Evolutionary conservation across 2,329 filamentous ascomycete genomes (phyloP), one percentile per base, ranked within the genome.

Genomic region (Aspergillus uvarum): DNA sequence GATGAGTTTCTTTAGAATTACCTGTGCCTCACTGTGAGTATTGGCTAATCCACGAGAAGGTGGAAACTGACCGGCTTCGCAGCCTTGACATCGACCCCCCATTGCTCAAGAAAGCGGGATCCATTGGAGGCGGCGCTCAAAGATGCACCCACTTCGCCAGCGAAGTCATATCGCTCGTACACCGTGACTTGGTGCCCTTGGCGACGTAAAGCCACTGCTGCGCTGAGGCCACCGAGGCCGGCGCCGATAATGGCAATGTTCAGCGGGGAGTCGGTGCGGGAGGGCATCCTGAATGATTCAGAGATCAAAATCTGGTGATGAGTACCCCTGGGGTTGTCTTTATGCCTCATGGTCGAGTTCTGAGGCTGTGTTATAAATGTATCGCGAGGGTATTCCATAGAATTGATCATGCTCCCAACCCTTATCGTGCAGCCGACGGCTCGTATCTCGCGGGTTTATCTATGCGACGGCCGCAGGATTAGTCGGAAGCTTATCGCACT

Each of bases 1-100:
- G 12, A 74, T 72, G 14, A 73, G 59, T n/a, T 69, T 68, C 52
- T 67, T 65, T 8, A 74, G 58, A 26, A 72, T 63, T 2, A 73
- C 69, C 32, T 35, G 32, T 16, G 32, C 4, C 7, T 29, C 26
- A 12, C 14, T 11, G 10, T 35, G 32, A 35, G 32, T 35, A 5
- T 16, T 35, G 32, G 32, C 11, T 6, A 12, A 12, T 4, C 0
- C 32, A 11, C 10, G 32, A 35, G 3, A 5, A 12, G 32, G 11
- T 16, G 32, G 32, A 16, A 35, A 35, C 32, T 12, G 11, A 35
- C 32, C 61, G 67, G 67, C 31, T 67, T 65, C 3, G 62, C 67
- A 19, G 51, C 59, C 12, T 57, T 54, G 4, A 70, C 57, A 48
- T 70, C 65, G 2, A 70, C 66, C 0, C 64, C 66, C 68, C 68